Conservation (phyloP, 129 eudicot species). For the Silybum marianum region DNA sequence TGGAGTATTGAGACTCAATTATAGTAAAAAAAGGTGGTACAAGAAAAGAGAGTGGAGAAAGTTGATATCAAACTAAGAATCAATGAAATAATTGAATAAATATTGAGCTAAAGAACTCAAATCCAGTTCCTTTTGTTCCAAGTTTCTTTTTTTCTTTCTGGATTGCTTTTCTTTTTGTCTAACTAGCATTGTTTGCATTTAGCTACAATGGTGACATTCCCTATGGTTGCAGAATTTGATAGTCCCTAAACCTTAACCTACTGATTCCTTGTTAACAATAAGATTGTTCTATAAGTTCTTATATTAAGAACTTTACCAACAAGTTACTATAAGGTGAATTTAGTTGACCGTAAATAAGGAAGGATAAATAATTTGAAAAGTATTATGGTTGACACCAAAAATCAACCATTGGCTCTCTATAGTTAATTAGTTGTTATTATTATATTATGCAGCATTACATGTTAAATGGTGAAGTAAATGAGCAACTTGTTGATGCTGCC, state of each 20-base stretch:
- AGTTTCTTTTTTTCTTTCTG: not conserved
- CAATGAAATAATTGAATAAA: not conserved
- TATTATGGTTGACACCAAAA: not conserved
- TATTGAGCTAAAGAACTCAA: not conserved
- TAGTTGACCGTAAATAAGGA: conserved; percentile 2
- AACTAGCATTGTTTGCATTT: not conserved
- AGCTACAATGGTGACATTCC: not conserved
- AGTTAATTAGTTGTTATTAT: conserved; percentile 6
- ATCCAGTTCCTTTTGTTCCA: not conserved
- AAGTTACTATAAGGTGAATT: conserved; percentile 3
- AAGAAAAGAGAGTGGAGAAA: not conserved
- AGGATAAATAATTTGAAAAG: not conserved
- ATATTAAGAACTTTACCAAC: not conserved
- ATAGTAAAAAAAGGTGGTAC: not conserved
- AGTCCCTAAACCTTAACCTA: not conserved
- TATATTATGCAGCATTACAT: conserved; percentile 82
- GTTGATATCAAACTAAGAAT: not conserved
- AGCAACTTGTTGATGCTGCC: conserved; percentile 74
- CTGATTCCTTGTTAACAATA: not conserved
- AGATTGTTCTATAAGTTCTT: not conserved
- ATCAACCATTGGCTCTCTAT: not conserved
- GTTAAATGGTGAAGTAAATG: conserved; percentile 73
- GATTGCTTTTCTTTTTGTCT: not conserved
- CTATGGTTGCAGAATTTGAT: no score
- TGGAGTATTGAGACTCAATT: not conserved